Conservation (phyloP, 2,329 filamentous ascomycete genomes). For the Talaromyces sp. region DNA sequence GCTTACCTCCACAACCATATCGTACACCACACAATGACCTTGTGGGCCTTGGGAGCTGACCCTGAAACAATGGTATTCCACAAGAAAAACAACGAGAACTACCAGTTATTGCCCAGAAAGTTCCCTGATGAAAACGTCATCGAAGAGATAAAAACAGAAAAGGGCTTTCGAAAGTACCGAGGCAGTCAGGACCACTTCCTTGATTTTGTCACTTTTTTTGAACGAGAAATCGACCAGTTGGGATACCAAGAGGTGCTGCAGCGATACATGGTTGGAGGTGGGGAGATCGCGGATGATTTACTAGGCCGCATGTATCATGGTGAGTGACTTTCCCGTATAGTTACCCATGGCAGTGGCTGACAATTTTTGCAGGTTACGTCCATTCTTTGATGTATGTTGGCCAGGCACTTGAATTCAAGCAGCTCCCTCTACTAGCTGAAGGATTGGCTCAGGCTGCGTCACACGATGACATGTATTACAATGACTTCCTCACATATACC, state of each 20-base stretch:
- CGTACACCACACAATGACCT: slow-evolving; percentile 10
- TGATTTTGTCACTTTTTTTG: slow-evolving; percentile 8
- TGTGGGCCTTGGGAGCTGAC: slow-evolving; percentile 13
- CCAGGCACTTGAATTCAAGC: slow-evolving; percentile 22
- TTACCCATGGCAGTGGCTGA: neutral
- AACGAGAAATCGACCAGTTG: slow-evolving; percentile 7
- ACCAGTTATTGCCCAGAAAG: neutral
- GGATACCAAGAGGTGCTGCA: slow-evolving; percentile 14
- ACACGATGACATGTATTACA: slow-evolving; percentile 16
- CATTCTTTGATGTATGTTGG: slow-evolving; percentile 21
- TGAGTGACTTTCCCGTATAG: neutral
- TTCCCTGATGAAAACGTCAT: neutral
- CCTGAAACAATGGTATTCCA: slow-evolving; percentile 4
- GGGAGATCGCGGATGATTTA: slow-evolving; percentile 5
- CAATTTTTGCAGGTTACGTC: slow-evolving; percentile 12
- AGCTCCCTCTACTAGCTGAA: slow-evolving; percentile 20
- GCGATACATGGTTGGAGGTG: slow-evolving; percentile 11
- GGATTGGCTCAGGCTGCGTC: slow-evolving; percentile 20
- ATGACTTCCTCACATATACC: slow-evolving; percentile 2
- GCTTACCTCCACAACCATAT: slow-evolving; percentile 14
- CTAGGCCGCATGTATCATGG: slow-evolving; percentile 4
- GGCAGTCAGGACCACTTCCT: slow-evolving; percentile 5
- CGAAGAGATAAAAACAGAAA: neutral
- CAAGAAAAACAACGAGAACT: slow-evolving; percentile 3
- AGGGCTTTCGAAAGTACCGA: neutral